phyloP scores from a whole-genome alignment of 2,329 filamentous ascomycete species.

The Xylariomycetidae sp. region DNA sequence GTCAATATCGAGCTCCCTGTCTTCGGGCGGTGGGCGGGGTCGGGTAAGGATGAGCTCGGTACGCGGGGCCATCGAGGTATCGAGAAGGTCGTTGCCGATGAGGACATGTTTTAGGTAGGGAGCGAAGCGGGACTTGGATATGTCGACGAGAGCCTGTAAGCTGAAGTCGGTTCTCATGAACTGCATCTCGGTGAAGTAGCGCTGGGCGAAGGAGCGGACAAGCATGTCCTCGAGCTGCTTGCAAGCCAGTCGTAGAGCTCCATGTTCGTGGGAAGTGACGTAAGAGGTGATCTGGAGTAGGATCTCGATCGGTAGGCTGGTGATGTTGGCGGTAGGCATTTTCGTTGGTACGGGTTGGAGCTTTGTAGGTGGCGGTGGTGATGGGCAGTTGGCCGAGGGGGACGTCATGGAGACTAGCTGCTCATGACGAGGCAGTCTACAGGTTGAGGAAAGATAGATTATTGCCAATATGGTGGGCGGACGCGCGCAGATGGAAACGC shows the following conservation, averaged over 20 bases:
- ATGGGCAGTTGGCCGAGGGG: too few relatives aligned
- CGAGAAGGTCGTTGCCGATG: constrained; percentile 4
- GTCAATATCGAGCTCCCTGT: not conserved
- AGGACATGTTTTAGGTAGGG: constrained; percentile 8
- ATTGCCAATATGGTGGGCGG: too few relatives aligned
- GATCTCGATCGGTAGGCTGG: constrained; percentile 48
- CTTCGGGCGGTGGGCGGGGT: not conserved
- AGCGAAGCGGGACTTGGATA: constrained; percentile 12
- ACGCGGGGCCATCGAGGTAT: not conserved
- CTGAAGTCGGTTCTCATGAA: constrained; percentile 56
- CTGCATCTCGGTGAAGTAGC: constrained; percentile 58
- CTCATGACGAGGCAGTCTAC: too few relatives aligned
- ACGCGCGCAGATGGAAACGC: too few relatives aligned
- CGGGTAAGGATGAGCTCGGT: not conserved
- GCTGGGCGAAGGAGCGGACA: constrained; percentile 48
- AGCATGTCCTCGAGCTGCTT: constrained; percentile 46
- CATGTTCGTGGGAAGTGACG: constrained; percentile 48
- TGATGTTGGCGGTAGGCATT: constrained; percentile 8
- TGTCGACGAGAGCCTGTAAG: constrained; percentile 29
- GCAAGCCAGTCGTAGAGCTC: constrained; percentile 47
- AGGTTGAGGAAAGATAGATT: too few relatives aligned
- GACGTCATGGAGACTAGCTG: too few relatives aligned
- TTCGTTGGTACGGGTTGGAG: too few relatives aligned
- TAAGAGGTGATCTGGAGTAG: constrained; percentile 44
- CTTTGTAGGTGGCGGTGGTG: too few relatives aligned